phyloP scores from a whole-genome alignment of 352 stramenopile genomes.

The Globisporangium orthogonon region DNA sequence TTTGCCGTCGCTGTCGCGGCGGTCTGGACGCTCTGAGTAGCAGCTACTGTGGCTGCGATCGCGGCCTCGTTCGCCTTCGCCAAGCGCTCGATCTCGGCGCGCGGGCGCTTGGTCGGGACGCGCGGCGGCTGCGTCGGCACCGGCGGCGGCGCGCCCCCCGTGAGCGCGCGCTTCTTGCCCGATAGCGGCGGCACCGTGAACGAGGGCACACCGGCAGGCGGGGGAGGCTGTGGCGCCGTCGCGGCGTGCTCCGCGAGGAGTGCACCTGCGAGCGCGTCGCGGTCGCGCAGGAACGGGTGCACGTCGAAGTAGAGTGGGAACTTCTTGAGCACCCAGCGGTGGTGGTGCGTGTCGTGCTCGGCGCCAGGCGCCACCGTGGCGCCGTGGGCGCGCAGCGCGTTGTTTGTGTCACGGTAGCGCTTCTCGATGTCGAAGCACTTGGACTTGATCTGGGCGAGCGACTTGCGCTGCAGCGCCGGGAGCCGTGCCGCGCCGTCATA shows the following conservation, averaged over 20 bases:
- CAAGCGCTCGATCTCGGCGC: conserved; percentile 13
- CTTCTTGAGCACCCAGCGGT: conserved; percentile 10
- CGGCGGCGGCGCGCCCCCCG: conserved; percentile 1
- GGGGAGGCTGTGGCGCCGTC: neutral
- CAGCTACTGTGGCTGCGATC: neutral
- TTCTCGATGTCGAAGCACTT: conserved; percentile 19
- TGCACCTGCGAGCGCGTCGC: neutral
- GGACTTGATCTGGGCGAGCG: conserved; percentile 12
- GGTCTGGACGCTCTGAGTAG: neutral
- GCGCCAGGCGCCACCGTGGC: neutral
- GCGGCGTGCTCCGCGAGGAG: neutral
- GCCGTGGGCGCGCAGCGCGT: conserved; percentile 4
- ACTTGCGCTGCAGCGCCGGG: conserved; percentile 13
- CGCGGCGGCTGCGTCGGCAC: neutral
- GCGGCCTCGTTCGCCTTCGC: conserved; percentile 6
- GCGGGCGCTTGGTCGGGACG: conserved; percentile 9
- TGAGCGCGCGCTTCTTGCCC: conserved; percentile 13
- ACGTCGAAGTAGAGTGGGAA: conserved; percentile 18
- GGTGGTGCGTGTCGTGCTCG: conserved; percentile 1
- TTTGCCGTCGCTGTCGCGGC: neutral
- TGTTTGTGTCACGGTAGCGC: conserved; percentile 11
- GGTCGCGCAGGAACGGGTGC: conserved; percentile 12
- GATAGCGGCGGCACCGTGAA: neutral
- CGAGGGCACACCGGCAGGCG: conserved; percentile 8
- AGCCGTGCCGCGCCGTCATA: conserved; percentile 10